phyloP scores from a whole-genome alignment of 495 filamentous ascomycete genomes.

The Xylaria nigripes region DNA sequence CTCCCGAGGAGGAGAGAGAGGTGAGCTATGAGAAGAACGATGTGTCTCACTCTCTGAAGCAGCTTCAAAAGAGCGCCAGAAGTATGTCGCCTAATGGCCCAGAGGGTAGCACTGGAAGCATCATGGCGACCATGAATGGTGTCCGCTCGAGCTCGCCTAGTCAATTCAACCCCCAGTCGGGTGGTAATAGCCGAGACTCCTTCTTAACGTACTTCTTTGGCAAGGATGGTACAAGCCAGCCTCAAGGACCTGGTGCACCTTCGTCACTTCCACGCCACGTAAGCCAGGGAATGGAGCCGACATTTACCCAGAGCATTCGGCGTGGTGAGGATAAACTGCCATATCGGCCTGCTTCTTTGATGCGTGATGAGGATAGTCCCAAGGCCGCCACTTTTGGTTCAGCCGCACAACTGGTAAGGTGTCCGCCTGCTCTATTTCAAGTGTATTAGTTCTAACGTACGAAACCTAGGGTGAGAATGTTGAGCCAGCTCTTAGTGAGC shows the following conservation, averaged over 20 bases:
- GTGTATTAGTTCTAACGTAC: conserved; percentile 23
- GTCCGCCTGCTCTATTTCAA: not conserved
- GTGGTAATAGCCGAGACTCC: conserved; percentile 59
- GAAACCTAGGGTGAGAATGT: conserved; percentile 35
- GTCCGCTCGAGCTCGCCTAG: conserved; percentile 54
- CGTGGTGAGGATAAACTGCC: conserved; percentile 56
- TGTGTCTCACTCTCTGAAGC: conserved; percentile 29
- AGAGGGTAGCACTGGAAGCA: conserved; percentile 49
- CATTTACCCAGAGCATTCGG: conserved; percentile 73
- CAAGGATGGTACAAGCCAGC: conserved; percentile 64
- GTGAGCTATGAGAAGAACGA: conserved; percentile 52
- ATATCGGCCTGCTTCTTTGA: conserved; percentile 29
- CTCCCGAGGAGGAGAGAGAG: conserved; percentile 68
- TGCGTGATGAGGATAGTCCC: conserved; percentile 29
- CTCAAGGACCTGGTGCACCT: conserved; percentile 29
- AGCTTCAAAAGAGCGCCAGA: conserved; percentile 49
- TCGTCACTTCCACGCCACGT: conserved; percentile 52
- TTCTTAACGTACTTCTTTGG: conserved; percentile 99
- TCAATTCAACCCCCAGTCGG: conserved; percentile 42
- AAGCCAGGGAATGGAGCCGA: conserved; percentile 66
- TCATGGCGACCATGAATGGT: conserved; percentile 62
- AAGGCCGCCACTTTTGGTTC: conserved; percentile 31
- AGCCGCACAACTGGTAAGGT: conserved; percentile 19
- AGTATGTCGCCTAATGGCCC: conserved; percentile 78
- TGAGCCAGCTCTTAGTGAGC: conserved; percentile 84